Base-by-base conservation (phyloP, 1,284 basidiomycete genomes). In the Marasmius tenuissimus region DNA sequence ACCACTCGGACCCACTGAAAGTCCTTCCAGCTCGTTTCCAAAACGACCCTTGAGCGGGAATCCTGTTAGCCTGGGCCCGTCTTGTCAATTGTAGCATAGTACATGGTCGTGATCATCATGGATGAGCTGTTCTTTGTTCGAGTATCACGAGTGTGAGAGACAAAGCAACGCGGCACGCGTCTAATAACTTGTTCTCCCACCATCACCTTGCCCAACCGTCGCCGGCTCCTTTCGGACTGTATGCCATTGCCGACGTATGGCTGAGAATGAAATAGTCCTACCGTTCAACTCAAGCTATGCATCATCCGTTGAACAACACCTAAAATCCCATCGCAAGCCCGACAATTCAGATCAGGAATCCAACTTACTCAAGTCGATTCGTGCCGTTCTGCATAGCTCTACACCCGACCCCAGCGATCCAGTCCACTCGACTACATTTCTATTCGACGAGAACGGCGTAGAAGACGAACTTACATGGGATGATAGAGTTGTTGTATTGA, bases 401-500 rank as follows among this genome's bases (percentile, higher is more conserved):
- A 76, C 80, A 38, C 75, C 78, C 40, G 76, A 79, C 45, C 70
- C 71, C 10, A 65, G 75, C 59, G 71, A 73, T 54, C 63, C 75
- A 11, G 72, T 81, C 38, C 74, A 79, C 51, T 73, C 75, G 16
- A 73, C 80, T 4, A 70, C 73, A 34, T 77, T 81, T 64, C 70
- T 73, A 55, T 68, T 70, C 54, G 70, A 71, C 47, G 72, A 68
- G 18, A 76, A 80, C 33, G 72, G 70, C 66, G 75, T 76, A 20
- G 81, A 81, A 61, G 78, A 82, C 60, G 81, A 86, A 61, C 77
- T 96, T 6, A 80, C 83, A 5, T 96, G 94, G 94, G 86, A 88
- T 65, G 81, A 80, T 14, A 77, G 78, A 61, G 85, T 82, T 11
- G 88, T 93, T 1, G 77, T 93, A 0, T 82, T 92, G 73, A 88